Base-by-base conservation (phyloP, 208 protist species). In the Trypanosoma platydactyli region DNA sequence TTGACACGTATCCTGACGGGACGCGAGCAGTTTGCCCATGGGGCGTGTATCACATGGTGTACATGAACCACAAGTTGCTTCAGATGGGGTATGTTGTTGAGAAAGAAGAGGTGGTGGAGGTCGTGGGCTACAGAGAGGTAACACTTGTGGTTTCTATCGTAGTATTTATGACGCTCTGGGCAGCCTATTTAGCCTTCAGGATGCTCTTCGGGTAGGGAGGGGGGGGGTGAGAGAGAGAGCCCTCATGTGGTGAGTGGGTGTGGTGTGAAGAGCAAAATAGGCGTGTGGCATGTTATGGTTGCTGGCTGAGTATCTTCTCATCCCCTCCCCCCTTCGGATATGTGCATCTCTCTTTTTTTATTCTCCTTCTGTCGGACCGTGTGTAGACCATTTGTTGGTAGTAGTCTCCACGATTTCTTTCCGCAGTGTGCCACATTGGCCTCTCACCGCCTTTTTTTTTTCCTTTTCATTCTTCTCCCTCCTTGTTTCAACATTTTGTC, bases 11-110 rank as follows among this genome's bases (percentile, higher is more conserved):
- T 68, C 49, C 81, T n/a, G 75, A 83, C n/a, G 75, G 66, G 48
- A 89, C 77, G 1, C 68, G 74, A 0, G 80, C 88, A 16, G 80
- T 65, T 16, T 79, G 87, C 33, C 85, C 89, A 13, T 94, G 89
- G 86, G 84, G 86, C 18, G 84, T 94, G 42, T 94, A 91, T 33
- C 89, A 94, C 70, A 81, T 91, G 52, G 84, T 82, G 15, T 94
- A 94, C 74, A 90, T 94, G 62, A 81, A 76, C 56, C 84, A 94
- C 49, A 81, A 77, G 11, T 71, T 94, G 24, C 67, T 73, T 46
- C 77, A 83, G 55, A 68, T 90, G 33, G 89, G 89, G 53, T 94
- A 82, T 63, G 49, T 44, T 12, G 64, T 76, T 27, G 65, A 80
- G 56, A 71, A 59, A 13, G 76, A 73, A 45, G 84, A 92, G 69